Evolutionary conservation across 2,329 filamentous ascomycete genomes (phyloP), one percentile per base, ranked within the genome.

Genomic region (Pezicula rhizophila): DNA sequence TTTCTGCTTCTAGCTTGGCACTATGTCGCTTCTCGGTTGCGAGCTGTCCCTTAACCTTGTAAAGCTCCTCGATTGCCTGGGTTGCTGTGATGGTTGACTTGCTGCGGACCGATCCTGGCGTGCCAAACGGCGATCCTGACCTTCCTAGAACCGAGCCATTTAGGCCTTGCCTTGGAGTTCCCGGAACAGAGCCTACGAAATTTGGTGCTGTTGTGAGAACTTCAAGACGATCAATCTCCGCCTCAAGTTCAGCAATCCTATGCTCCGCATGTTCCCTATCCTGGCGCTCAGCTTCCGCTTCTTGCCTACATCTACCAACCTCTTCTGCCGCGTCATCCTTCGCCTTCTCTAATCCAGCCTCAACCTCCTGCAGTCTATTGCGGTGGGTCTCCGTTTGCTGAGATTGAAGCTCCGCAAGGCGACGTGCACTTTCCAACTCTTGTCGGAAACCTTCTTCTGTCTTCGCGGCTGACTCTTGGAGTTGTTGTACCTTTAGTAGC

Each of bases 361-460:
- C 83, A 23, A 91, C 74, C 44, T 89, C 85, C 51, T 82, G 79
- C 12, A 90, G 71, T 43, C 86, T 80, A 50, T 81, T 79, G 62
- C 83, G 81, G 58, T 87, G 81, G 12, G 85, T 88, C 49, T 85
- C 77, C 28, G 85, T 83, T 46, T 87, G 83, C 61, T 91, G 84
- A 50, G 88, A 79, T 56, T 89, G 88, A 63, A 95, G 78, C 53
- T 96, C 85, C 2, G 90, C 87, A 17, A 99, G 77, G 40, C 93
- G 82, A 50, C 81, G 83, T 23, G 87, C 82, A 53, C 85, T 85
- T 55, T 95, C 89, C 7, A 96, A 75, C 64, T 97, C 91, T 48
- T 91, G 84, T 58, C 85, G 83, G 73, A 93, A 95, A 52, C 85
- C 85, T 64, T 96, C 87, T 52, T 95, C 84, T n/a, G 84, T 83